Percentiles rank a stretch among this genome's conserved stretches.
Conservation (phyloP, 805 yeast genomes). For the Nakazawaea ernobii region DNA sequence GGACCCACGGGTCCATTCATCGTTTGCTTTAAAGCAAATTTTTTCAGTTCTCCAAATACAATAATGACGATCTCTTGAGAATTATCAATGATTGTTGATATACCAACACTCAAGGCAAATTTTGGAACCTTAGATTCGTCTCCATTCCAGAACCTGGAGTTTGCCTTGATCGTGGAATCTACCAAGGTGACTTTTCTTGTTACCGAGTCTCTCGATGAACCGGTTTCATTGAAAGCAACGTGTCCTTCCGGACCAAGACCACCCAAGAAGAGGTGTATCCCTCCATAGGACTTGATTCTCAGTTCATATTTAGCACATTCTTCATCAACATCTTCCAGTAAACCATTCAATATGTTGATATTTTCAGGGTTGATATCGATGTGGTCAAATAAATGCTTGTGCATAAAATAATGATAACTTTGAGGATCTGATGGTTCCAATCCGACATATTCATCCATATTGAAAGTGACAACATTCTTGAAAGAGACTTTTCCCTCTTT, state of each 20-base stretch:
- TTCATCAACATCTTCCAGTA: constrained; percentile 34
- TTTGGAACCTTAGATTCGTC: constrained; percentile 43
- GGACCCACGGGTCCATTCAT: constrained; percentile 34
- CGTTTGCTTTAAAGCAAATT: constrained; percentile 41
- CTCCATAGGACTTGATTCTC: constrained; percentile 40
- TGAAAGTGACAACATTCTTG: constrained; percentile 50
- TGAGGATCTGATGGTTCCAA: constrained; percentile 41
- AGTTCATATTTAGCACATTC: constrained; percentile 47
- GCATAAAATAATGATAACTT: constrained; percentile 55
- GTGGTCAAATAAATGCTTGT: constrained; percentile 48
- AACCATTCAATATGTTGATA: constrained; percentile 51
- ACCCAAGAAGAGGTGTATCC: constrained; percentile 49
- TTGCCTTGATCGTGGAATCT: constrained; percentile 45
- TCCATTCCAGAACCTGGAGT: constrained; percentile 45
- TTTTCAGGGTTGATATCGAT: constrained; percentile 46
- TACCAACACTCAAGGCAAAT: constrained; percentile 49
- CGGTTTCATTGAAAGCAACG: constrained; percentile 55
- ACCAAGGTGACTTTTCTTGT: constrained; percentile 45
- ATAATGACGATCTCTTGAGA: constrained; percentile 47
- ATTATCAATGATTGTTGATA: constrained; percentile 50
- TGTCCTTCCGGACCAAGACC: constrained; percentile 61
- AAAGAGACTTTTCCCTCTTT: constrained; percentile 37
- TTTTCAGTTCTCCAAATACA: constrained; percentile 44
- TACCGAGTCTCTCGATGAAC: constrained; percentile 37
- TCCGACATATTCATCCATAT: constrained; percentile 57